A percentile compares a stretch with the other conserved stretches of the same genome.
These are phyloP conservation scores for Hirsutella thompsonii DNA, from an alignment of 2,329 filamentous ascomycete genomes.

Conservation along the genomic window DNA sequence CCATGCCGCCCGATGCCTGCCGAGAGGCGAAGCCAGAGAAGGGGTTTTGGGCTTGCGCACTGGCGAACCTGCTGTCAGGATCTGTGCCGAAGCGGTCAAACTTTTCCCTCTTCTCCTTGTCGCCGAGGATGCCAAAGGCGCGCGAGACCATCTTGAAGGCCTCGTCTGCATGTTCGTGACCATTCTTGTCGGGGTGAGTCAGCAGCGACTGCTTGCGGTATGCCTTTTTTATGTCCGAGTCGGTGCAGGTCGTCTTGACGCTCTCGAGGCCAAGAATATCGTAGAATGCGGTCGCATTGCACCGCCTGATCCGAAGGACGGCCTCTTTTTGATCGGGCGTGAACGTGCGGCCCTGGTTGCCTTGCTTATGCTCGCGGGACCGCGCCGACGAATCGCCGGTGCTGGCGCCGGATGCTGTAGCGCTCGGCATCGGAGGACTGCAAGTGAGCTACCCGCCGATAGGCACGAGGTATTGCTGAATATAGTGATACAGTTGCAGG, in stretches of 20 bases:
- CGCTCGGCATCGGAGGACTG: slow-evolving; percentile 23
- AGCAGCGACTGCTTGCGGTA: slow-evolving; percentile 89
- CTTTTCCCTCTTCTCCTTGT: slow-evolving; percentile 74
- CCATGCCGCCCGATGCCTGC: slow-evolving; percentile 27
- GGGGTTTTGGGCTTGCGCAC: slow-evolving; percentile 44
- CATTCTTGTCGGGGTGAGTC: slow-evolving; percentile 98
- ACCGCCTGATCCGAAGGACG: slow-evolving; percentile 77
- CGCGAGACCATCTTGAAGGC: slow-evolving; percentile 97
- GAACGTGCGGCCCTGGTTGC: slow-evolving; percentile 63
- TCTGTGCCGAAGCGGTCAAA: slow-evolving; percentile 86
- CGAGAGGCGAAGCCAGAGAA: slow-evolving; percentile 48
- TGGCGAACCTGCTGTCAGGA: slow-evolving; percentile 75
- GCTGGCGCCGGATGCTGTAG: slow-evolving; percentile 41
- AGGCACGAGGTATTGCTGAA: too few relatives aligned
- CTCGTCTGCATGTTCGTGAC: slow-evolving; percentile 87
- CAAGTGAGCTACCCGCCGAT: too few relatives aligned
- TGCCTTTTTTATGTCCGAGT: slow-evolving; percentile 90
- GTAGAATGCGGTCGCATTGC: slow-evolving; percentile 80
- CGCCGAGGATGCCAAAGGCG: slow-evolving; percentile 85
- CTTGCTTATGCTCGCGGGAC: slow-evolving; percentile 59
- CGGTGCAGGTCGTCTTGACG: slow-evolving; percentile 51
- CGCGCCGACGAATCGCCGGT: slow-evolving; percentile 29
- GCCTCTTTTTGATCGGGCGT: slow-evolving; percentile 86
- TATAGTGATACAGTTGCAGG: too few relatives aligned
- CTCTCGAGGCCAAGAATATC: slow-evolving; percentile 73